Base-by-base conservation (phyloP, 176 grass and related monocot species). In the Triticum turgidum region DNA sequence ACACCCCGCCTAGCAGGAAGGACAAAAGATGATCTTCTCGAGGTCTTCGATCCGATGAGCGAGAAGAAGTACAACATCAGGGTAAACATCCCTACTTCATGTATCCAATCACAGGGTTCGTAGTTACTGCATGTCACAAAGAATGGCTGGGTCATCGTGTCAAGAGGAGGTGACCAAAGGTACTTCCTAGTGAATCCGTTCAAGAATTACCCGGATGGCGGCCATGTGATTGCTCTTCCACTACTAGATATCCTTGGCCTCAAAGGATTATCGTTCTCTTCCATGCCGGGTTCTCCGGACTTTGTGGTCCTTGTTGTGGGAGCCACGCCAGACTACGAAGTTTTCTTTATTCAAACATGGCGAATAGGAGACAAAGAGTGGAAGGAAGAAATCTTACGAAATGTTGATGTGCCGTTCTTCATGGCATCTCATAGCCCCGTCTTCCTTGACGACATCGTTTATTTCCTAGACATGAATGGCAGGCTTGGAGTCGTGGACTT, bases 401-500 rank as follows among this genome's bases (percentile, higher is more conserved):
- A 38, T 8, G 1, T 54, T 9, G 25, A 54, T 15, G 25, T 10
- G 1, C 27, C 47, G 17, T 76, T 76, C 73, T 5, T 10, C 47
- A 76, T 77, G 73, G 73, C 27, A 32, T 11, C 73, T 77, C 73
- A 77, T 1, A 77, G 2, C 73, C 73, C 47, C 1, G 27, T 77
- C 6, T 77, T 77, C 24, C 47, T 77, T 9, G 45, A 77, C 0
- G 73, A 4, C 3, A 1, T 20, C 0, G 32, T 34, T 17, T 77
- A 77, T 18, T 77, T 51, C 14, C 35, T 77, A 5, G 73, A 78
- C 30, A 47, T 59, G 17, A 78, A 78, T 78, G 86, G 49, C 21
- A 81, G 64, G 5, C 79, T 88, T 3, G 80, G 69, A 61, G 69
- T 69, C 41, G 22, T 83, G 64, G 73, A 83, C 66, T 18, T 70